Conservation (phyloP, 169 alveolate genomes). For the Theileria annulata region DNA sequence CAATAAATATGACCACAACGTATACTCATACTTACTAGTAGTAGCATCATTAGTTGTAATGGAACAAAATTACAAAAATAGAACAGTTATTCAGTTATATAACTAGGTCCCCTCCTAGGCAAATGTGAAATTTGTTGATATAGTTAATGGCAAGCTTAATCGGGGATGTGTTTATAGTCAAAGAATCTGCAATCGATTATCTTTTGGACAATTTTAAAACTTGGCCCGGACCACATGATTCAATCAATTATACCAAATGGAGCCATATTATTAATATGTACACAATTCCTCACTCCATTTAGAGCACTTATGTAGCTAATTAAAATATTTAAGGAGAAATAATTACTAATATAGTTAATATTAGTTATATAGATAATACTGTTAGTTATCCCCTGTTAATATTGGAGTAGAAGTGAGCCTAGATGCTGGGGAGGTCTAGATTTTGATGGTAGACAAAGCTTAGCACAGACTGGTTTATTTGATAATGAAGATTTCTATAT, state of each 20-base stretch:
- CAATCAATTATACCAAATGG: conserved; percentile 65
- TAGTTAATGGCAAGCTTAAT: conserved; percentile 69
- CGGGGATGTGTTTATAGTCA: conserved; percentile 75
- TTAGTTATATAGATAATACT: too few species aligned
- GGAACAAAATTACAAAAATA: background rate
- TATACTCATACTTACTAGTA: background rate
- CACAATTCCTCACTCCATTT: background rate
- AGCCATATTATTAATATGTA: conserved; percentile 21
- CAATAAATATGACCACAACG: conserved; percentile 53
- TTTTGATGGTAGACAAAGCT: conserved; percentile 73
- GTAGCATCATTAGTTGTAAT: background rate
- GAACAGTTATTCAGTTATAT: background rate
- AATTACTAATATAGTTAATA: background rate
- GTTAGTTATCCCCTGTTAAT: too few species aligned
- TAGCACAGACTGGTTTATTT: conserved; percentile 76
- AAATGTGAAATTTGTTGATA: background rate
- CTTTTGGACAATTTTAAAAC: conserved; percentile 66
- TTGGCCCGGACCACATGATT: conserved; percentile 79
- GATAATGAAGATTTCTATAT: conserved; percentile 73
- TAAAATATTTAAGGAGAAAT: background rate
- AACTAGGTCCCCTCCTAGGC: background rate
- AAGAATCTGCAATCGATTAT: conserved; percentile 76
- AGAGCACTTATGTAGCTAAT: background rate
- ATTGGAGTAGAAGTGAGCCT: conserved; percentile 60
- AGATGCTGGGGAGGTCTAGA: conserved; percentile 64